Conservation (phyloP, 352 stramenopile genomes). For the Phytophthora rubi region DNA sequence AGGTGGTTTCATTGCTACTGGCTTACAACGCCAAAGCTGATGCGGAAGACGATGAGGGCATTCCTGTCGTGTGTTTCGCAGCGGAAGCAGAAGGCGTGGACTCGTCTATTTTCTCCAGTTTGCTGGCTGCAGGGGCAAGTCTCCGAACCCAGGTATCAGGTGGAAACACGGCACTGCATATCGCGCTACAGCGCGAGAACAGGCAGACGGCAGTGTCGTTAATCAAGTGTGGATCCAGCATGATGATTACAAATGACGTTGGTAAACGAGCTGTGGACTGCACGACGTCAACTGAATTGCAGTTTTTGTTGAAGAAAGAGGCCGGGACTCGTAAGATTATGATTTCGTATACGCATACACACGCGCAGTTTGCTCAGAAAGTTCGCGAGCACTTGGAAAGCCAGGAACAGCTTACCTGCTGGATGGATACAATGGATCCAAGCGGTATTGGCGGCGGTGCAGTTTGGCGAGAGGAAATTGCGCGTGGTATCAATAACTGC, state of each 20-base stretch:
- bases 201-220: conserved; percentile 67
- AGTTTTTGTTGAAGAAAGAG: conserved; percentile 81
- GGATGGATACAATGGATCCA: conserved; percentile 88
- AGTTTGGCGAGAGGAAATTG: conserved; percentile 85
- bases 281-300: conserved; percentile 78
- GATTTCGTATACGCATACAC: conserved; percentile 84
- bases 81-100: conserved; percentile 67
- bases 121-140: conserved; percentile 52
- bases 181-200: conserved; percentile 76
- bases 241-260: conserved; percentile 67
- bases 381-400: conserved; percentile 73
- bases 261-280: conserved; percentile 80
- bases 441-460: conserved; percentile 76
- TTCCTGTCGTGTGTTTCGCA: conserved; percentile 70
- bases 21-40: conserved; percentile 50
- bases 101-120: conserved; percentile 45
- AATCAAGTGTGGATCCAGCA: conserved; percentile 75
- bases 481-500: conserved; percentile 76
- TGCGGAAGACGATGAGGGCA: conserved; percentile 48
- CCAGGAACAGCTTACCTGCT: conserved; percentile 67
- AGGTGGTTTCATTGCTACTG: conserved; percentile 62
- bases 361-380: conserved; percentile 63
- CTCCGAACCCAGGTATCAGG: conserved; percentile 47
- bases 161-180: conserved; percentile 78
- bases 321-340: conserved; percentile 79